These are phyloP conservation scores for Barnettozyma californica DNA, from an alignment of 805 yeast genomes.

Conservation along the genomic window DNA sequence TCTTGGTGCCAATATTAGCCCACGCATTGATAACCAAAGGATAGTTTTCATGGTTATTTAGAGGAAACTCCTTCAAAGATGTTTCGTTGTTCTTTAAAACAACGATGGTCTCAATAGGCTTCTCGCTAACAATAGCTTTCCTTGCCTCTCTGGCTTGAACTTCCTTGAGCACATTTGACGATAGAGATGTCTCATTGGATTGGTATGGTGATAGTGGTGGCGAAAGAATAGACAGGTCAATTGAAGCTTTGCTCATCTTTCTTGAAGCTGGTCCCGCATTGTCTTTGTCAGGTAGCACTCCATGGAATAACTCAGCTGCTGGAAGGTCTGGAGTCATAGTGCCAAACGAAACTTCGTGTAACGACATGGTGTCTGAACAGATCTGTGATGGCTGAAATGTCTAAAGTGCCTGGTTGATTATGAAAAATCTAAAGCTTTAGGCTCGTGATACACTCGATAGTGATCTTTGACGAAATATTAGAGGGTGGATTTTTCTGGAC, in stretches of 20 bases:
- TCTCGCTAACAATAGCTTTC: background rate
- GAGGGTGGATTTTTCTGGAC: slow-evolving; percentile 1
- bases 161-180: slow-evolving; percentile 17
- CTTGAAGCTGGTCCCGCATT: slow-evolving; percentile 16
- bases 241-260: slow-evolving; percentile 24
- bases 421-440: background rate
- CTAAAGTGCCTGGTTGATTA: background rate
- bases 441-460: background rate
- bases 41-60: slow-evolving; percentile 42
- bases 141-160: slow-evolving; percentile 18
- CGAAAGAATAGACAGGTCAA: slow-evolving; percentile 34
- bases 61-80: slow-evolving; percentile 35
- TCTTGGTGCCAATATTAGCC: slow-evolving; percentile 35
- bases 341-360: slow-evolving; percentile 9
- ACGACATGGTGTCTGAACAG: slow-evolving; percentile 2
- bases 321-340: slow-evolving; percentile 25
- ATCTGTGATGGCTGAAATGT: background rate
- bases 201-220: slow-evolving; percentile 43
- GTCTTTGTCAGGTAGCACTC: slow-evolving; percentile 2
- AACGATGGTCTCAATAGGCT: slow-evolving; percentile 16
- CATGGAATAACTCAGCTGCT: slow-evolving; percentile 6
- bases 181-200: slow-evolving; percentile 2
- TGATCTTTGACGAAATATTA: background rate
- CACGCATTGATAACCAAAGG: slow-evolving; percentile 49
- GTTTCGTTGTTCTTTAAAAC: slow-evolving; percentile 9